Evolutionary conservation across 441 rosid species (phyloP).

Genomic region (Adansonia gregorii): DNA sequence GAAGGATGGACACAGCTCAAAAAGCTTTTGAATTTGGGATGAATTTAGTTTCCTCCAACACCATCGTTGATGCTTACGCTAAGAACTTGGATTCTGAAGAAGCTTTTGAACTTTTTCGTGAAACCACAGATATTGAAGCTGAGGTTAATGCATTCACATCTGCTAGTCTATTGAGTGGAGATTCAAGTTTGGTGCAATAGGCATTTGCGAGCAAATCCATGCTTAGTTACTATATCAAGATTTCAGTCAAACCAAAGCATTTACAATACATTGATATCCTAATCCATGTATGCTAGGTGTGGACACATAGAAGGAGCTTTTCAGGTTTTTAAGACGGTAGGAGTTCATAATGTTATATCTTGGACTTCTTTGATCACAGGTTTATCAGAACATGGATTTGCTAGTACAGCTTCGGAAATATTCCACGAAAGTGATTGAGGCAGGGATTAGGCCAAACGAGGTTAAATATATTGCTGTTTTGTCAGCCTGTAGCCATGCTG

Average conservation of each 20-base stretch:
- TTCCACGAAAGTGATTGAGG: constrained; percentile 47
- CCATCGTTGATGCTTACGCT: constrained; percentile 50
- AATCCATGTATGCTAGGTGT: constrained; percentile 62
- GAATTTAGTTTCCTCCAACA: constrained; percentile 56
- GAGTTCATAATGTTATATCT: constrained; percentile 50
- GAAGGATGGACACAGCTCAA: constrained; percentile 57
- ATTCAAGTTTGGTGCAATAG: constrained; percentile 56
- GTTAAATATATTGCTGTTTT: constrained; percentile 57
- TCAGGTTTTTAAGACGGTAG: constrained; percentile 48
- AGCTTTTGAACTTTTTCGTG: constrained; percentile 46
- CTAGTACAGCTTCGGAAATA: constrained; percentile 46
- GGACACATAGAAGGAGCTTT: constrained; percentile 59
- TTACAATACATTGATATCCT: constrained; percentile 60
- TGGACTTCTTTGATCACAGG: constrained; percentile 77
- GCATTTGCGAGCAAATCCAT: constrained; percentile 57
- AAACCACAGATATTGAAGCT: constrained; percentile 41
- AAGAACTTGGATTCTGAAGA: constrained; percentile 45
- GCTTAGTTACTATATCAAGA: constrained; percentile 53
- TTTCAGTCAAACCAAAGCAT: constrained; percentile 41
- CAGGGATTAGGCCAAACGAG: constrained; percentile 52
- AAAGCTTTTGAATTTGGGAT: constrained; percentile 65
- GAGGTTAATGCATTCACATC: constrained; percentile 53
- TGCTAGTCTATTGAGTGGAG: constrained; percentile 66
- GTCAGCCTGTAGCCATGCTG: constrained; percentile 66
- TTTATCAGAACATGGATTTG: constrained; percentile 63